A percentile compares a stretch with the other conserved stretches of the same genome.
phyloP scores from a whole-genome alignment of 1,284 basidiomycete species.

The Apiotrichum gracile region DNA sequence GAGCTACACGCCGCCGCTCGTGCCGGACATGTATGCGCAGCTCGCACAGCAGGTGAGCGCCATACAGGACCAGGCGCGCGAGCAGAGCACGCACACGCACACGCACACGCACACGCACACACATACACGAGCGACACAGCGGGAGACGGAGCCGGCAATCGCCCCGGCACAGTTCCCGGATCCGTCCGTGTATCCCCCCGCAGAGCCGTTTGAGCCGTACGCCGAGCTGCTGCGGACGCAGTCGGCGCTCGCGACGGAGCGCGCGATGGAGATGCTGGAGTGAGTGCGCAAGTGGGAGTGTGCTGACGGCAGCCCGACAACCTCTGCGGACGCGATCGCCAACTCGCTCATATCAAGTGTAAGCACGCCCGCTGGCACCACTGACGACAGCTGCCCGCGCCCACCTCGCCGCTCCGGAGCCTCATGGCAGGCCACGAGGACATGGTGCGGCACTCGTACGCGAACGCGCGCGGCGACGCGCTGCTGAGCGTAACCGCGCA shows the following conservation, averaged over 20 bases:
- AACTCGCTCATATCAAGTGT: background rate
- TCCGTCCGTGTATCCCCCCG: background rate
- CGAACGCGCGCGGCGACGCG: background rate
- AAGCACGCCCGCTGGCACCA: background rate
- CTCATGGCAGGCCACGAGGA: background rate
- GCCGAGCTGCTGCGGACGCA: background rate
- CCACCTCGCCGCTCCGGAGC: background rate
- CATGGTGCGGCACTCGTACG: background rate
- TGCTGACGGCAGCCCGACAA: background rate
- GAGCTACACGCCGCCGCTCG: background rate
- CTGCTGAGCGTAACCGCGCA: background rate
- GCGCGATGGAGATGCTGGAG: background rate
- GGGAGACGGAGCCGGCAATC: no score
- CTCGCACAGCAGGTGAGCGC: background rate
- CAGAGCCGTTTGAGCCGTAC: no score
- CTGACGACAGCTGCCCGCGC: background rate
- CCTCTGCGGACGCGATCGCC: background rate
- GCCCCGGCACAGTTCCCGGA: background rate
- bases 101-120: no score
- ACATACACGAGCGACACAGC: no score
- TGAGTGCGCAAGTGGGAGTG: background rate
- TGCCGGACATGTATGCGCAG: background rate
- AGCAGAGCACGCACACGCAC: background rate
- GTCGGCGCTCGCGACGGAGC: background rate
- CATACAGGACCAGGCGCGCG: background rate